Evolutionary conservation across 441 rosid species (phyloP), one percentile per base, ranked within the genome.

Genomic region (Adansonia madagascariensis): DNA sequence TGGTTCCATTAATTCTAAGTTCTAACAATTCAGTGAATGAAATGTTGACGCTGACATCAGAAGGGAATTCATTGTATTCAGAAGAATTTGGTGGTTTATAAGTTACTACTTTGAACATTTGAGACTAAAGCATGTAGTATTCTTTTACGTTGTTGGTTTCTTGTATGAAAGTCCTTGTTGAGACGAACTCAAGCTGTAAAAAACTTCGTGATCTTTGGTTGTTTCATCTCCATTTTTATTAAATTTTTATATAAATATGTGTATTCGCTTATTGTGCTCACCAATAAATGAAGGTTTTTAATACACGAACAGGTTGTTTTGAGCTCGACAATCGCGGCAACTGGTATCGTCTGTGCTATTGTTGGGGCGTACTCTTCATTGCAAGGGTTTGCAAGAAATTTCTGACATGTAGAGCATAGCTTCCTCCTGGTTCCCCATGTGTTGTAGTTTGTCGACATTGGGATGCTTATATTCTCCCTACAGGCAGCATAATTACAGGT

Each of bases 311-410:
- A 95, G 98, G 78, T 91, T 74, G 79, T 85, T 66, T 44, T 87
- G 80, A 87, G 97, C 68, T 47, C 75, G 6, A 69, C 75, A 31
- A 74, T 87, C 8, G 84, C 75, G 74, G 86, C 71, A 27, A 46
- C 83, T 52, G 98, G 98, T 50, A 18, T 87, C 47, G 35, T 85
- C 10, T 80, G 90, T 81, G 94, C 92, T 3, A 71, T 77, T 20
- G 44, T 89, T 46, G 98, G 98, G 76, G 85, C 97, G 15, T 93
- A 87, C 69, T 83, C 91, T 64, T 78, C 98, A 0, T 50, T 93
- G 31, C 76, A 79, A 22, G 70, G 78, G 75, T 90, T 91, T 39
- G 80, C 63, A 39, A 75, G 79, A 79, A 75, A 72, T 57, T 92
- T 78, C 84, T 0, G 87, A 80, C 14, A 17, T 39, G 27, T n/a